Percentiles rank a stretch among this genome's conserved stretches.
phyloP scores from a whole-genome alignment of 345 rosid species.

The Corchorus olitorius region DNA sequence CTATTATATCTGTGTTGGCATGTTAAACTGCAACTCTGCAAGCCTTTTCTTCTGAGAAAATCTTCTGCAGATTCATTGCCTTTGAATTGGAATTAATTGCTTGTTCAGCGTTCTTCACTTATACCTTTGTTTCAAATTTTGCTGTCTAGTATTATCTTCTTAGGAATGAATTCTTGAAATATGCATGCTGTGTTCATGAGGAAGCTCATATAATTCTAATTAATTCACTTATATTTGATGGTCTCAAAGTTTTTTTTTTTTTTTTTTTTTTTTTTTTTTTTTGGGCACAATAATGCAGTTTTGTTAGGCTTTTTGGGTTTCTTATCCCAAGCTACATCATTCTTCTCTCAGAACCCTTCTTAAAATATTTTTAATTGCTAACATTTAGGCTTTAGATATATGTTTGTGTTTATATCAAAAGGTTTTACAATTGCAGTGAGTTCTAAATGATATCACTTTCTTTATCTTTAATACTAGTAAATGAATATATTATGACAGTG shows the following conservation, averaged over 20 bases:
- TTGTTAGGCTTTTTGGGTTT: neutral
- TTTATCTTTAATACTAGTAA: neutral
- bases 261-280: too few relatives aligned
- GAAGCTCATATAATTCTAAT: neutral
- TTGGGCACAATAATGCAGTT: neutral
- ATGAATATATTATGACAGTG: neutral
- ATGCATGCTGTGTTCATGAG: neutral
- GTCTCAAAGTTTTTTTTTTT: neutral
- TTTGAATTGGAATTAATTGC: neutral
- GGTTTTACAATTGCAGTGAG: neutral
- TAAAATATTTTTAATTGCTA: neutral
- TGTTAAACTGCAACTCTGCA: neutral
- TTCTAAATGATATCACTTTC: neutral
- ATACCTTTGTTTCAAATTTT: neutral
- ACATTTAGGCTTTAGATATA: neutral
- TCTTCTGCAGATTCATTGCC: constrained; percentile 16
- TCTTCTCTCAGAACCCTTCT: neutral
- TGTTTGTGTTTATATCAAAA: neutral
- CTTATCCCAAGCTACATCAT: neutral
- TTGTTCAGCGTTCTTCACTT: constrained; percentile 1
- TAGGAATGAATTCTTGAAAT: neutral
- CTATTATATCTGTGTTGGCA: neutral
- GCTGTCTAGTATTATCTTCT: neutral
- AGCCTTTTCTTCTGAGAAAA: neutral
- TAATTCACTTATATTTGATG: neutral